Evolutionary conservation across 2,329 filamentous ascomycete genomes (phyloP), one percentile per base, ranked within the genome.

Genomic region (Scedosporium dehoogii): DNA sequence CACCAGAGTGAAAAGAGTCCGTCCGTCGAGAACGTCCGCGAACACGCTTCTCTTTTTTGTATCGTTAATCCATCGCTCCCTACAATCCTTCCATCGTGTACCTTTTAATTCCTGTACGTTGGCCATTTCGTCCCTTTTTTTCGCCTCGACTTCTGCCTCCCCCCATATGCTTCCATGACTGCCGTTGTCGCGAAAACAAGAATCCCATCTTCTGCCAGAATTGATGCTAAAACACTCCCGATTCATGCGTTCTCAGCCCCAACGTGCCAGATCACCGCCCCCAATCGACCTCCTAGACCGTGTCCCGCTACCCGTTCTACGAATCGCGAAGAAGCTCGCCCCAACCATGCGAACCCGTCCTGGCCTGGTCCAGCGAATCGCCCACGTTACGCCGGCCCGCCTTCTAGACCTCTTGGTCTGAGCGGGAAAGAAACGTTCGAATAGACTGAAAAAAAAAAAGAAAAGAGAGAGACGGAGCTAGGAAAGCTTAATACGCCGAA

Each of bases 221-320:
- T 62, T 25, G 44, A 58, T 62, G 60, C 60, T 62, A 62, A 62
- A 62, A 62, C 60, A 62, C 51, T 62, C 51, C 60, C 60, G 60
- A 38, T 62, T 62, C 16, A 62, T 62, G 60, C 60, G 33, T 16
- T 46, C 46, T 12, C 51, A 62, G 59, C 21, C 46, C 59, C 59
- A 41, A 60, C 59, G 59, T 53, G 44, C 38, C 59, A 38, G 38
- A 53, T 60, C 29, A 33, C 29, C 29, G 7, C 46, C 18, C 29
- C 59, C 18, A 60, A 46, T 53, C 59, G 59, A n/a, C 59, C 44
- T 25, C n/a, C 25, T 33, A 27, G 29, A 29, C 55, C 14, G 21
- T 29, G 44, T 33, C 44, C 59, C 6, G 44, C 14, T 29, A 53
- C 46, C n/a, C 21, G n/a, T 12, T 53, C 46, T 42, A 25, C 59